A percentile compares a stretch with the other conserved stretches of the same genome.
phyloP scores from a whole-genome alignment of 176 grass and related monocot species.

The Carex kokanica region DNA sequence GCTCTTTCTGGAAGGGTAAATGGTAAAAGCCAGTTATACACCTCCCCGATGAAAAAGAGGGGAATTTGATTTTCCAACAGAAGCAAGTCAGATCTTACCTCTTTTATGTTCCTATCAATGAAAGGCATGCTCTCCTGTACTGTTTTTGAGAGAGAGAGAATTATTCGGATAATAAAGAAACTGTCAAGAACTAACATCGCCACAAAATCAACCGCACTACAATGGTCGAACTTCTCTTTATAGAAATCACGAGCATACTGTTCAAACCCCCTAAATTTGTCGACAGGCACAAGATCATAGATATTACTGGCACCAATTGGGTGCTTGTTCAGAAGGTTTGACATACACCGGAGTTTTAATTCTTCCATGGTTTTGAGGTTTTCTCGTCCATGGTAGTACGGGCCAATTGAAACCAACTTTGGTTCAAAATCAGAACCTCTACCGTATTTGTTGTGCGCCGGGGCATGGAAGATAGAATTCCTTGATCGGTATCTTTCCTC shows the following conservation, averaged over 20 bases:
- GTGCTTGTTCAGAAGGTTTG: not conserved
- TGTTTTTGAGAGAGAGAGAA: not conserved
- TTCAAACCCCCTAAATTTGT: no score
- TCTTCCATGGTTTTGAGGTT: not conserved
- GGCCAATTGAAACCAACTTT: conserved; percentile 16
- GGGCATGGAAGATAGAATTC: not conserved
- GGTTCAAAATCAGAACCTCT: not conserved
- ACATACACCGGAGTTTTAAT: not conserved
- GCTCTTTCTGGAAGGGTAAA: no score
- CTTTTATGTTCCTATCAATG: conserved; percentile 1
- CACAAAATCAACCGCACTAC: not conserved
- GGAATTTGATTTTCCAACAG: conserved; percentile 15
- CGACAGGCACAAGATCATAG: no score
- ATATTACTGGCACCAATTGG: no score
- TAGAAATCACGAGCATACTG: not conserved
- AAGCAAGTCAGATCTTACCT: conserved; percentile 2
- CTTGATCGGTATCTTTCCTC: not conserved
- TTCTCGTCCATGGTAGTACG: not conserved
- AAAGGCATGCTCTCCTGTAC: not conserved
- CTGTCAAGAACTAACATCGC: not conserved
- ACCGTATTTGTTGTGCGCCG: not conserved
- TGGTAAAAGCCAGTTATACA: not conserved
- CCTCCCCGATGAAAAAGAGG: not conserved
- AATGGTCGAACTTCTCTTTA: not conserved
- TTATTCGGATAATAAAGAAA: conserved; percentile 12